A percentile compares a stretch with the other conserved stretches of the same genome.
These are phyloP conservation scores for Casaregolazyma suthepensis DNA, from an alignment of 1,139 yeast species.

Conservation along the genomic window DNA sequence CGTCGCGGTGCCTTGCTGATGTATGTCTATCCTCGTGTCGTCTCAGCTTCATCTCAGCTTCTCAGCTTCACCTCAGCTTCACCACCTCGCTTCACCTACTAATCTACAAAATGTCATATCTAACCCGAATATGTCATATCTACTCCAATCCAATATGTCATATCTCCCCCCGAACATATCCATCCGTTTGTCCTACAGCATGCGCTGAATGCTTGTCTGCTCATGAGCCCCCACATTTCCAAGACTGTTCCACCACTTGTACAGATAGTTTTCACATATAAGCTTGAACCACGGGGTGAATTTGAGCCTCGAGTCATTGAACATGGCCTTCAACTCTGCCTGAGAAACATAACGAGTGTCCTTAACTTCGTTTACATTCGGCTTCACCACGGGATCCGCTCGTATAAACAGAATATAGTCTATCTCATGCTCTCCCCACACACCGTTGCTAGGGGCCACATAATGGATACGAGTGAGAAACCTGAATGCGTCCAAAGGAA, in stretches of 20 bases:
- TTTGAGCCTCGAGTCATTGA: slow-evolving; percentile 50
- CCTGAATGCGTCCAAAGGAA: slow-evolving; percentile 63
- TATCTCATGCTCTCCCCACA: slow-evolving; percentile 98
- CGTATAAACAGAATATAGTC: slow-evolving; percentile 84
- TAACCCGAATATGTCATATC: too few relatives aligned
- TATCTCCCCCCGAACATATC: not conserved
- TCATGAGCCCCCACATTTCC: slow-evolving; percentile 33
- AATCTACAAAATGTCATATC: not conserved
- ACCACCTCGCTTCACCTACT: not conserved
- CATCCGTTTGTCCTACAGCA: slow-evolving; percentile 1
- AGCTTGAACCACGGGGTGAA: slow-evolving; percentile 98
- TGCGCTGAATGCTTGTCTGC: slow-evolving; percentile 5
- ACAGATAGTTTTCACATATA: slow-evolving; percentile 84
- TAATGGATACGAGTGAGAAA: slow-evolving; percentile 93
- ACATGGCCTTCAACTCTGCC: slow-evolving; percentile 66
- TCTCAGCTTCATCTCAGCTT: too few relatives aligned
- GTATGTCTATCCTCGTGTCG: too few relatives aligned
- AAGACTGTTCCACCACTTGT: slow-evolving; percentile 88
- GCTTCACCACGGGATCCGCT: slow-evolving; percentile 50
- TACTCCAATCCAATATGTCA: too few relatives aligned
- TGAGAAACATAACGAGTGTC: slow-evolving; percentile 71
- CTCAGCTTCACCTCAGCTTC: not conserved
- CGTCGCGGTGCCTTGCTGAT: too few relatives aligned
- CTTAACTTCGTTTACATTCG: slow-evolving; percentile 69
- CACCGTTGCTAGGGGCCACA: slow-evolving; percentile 74